Percentiles rank a stretch among this genome's conserved stretches.
Conservation (phyloP, 305 asterid genomes). For the Fraxinus baroniana region DNA sequence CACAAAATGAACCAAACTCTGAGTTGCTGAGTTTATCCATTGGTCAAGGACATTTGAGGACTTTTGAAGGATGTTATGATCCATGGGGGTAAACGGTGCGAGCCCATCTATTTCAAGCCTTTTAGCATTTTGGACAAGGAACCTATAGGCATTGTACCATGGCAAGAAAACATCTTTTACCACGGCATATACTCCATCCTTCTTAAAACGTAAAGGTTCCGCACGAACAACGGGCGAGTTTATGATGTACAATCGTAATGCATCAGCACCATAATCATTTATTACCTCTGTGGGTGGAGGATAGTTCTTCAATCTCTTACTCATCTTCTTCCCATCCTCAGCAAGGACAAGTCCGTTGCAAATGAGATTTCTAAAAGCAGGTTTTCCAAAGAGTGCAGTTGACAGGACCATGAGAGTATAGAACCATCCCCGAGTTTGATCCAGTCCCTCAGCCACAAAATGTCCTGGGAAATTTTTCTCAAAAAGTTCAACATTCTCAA, state of each 20-base stretch:
- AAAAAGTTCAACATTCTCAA: conserved; percentile 83
- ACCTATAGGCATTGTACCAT: conserved; percentile 98
- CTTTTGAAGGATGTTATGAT: conserved; percentile 60
- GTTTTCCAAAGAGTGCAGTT: conserved; percentile 90
- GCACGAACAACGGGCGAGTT: conserved; percentile 99
- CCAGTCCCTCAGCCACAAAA: conserved; percentile 98
- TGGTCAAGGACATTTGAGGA: conserved; percentile 93
- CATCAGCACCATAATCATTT: conserved; percentile 96
- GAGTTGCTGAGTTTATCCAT: conserved; percentile 96
- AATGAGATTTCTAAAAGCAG: conserved; percentile 92
- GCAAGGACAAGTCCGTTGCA: conserved; percentile 98
- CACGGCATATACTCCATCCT: conserved; percentile 89
- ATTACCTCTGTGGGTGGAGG: conserved; percentile 92
- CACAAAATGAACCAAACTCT: conserved; percentile 89
- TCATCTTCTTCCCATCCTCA: conserved; percentile 98
- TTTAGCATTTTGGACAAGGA: conserved; percentile 93
- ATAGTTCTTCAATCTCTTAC: conserved; percentile 86
- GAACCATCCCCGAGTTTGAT: conserved; percentile 99
- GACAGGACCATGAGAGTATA: conserved; percentile 97
- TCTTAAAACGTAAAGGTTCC: conserved; percentile 88
- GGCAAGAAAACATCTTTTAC: conserved; percentile 95
- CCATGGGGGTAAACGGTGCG: conserved; percentile 68
- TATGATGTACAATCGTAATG: conserved; percentile 79
- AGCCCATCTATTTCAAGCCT: conserved; percentile 89
- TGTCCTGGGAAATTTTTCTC: conserved; percentile 93